Evolutionary conservation across 345 rosid species (phyloP).

Genomic region (thale cress (Arabidopsis thaliana)): DNA sequence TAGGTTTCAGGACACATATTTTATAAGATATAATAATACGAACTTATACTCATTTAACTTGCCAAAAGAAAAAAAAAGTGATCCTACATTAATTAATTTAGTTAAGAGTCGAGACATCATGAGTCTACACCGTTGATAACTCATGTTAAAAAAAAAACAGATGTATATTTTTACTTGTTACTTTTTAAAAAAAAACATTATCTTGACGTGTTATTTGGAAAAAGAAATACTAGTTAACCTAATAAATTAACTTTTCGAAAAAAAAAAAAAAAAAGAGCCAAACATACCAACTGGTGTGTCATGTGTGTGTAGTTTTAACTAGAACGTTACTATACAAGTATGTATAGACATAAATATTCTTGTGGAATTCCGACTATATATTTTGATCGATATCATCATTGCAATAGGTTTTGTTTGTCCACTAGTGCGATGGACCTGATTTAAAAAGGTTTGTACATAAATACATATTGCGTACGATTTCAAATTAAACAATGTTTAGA

Average conservation of each 20-base stretch:
- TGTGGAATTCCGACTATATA: neutral
- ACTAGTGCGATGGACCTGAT: neutral
- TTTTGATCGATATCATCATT: neutral
- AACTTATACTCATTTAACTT: too few relatives aligned
- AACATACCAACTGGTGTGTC: neutral
- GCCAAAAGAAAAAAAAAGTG: too few relatives aligned
- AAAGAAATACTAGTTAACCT: neutral
- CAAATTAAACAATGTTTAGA: neutral
- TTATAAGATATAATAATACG: too few relatives aligned
- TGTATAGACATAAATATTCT: too few relatives aligned
- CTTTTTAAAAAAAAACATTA: too few relatives aligned
- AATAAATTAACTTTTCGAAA: neutral
- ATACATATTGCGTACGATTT: slow-evolving; percentile 12
- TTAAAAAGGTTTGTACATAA: slow-evolving; percentile 9
- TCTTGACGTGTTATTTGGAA: neutral
- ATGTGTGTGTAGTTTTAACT: neutral
- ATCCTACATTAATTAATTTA: too few relatives aligned
- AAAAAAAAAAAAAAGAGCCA: neutral
- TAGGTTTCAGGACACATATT: too few relatives aligned
- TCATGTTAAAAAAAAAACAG: neutral
- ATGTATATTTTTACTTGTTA: neutral
- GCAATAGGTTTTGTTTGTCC: neutral
- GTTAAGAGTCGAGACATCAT: too few relatives aligned
- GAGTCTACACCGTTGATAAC: neutral
- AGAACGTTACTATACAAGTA: neutral